A percentile compares a stretch with the other conserved stretches of the same genome.
These are phyloP conservation scores for Pyrenochaeta sp. DNA, from an alignment of 2,329 filamentous ascomycete genomes.

Conservation along the genomic window DNA sequence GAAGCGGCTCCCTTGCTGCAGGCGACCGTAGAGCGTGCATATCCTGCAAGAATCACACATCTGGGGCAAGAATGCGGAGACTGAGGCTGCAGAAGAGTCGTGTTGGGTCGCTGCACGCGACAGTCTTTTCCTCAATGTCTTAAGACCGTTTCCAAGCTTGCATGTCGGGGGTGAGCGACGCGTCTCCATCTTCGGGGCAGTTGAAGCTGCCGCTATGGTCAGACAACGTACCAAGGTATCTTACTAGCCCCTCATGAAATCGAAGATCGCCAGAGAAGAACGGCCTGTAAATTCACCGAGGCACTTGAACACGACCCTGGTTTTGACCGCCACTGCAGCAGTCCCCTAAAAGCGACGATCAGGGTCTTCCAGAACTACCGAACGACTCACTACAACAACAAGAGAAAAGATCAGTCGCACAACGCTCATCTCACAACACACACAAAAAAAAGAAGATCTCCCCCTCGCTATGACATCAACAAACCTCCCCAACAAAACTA, in stretches of 20 bases:
- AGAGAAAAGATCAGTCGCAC: neutral
- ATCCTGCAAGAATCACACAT: neutral
- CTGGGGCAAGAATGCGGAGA: conserved; percentile 13
- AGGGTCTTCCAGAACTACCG: conserved; percentile 6
- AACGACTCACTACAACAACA: neutral
- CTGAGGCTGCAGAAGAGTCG: neutral
- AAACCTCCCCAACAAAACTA: neutral
- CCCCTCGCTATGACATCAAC: neutral
- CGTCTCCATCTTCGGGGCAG: no score
- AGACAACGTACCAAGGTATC: no score
- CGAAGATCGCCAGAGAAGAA: no score
- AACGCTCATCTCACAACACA: neutral
- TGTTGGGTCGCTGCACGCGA: conserved; percentile 1
- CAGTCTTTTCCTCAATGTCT: neutral
- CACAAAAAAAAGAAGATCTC: neutral
- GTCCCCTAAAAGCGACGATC: conserved; percentile 1
- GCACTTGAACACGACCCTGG: conserved; percentile 1
- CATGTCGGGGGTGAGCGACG: no score
- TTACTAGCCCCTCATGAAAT: no score
- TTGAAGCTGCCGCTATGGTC: no score
- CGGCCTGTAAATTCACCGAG: no score
- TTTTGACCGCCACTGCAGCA: neutral
- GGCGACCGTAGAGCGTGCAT: neutral
- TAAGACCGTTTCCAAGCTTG: no score
- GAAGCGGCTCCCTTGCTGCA: neutral